These are phyloP conservation scores for Pleurotus djamor DNA, from an alignment of 768 basidiomycete species.

Conservation along the genomic window DNA sequence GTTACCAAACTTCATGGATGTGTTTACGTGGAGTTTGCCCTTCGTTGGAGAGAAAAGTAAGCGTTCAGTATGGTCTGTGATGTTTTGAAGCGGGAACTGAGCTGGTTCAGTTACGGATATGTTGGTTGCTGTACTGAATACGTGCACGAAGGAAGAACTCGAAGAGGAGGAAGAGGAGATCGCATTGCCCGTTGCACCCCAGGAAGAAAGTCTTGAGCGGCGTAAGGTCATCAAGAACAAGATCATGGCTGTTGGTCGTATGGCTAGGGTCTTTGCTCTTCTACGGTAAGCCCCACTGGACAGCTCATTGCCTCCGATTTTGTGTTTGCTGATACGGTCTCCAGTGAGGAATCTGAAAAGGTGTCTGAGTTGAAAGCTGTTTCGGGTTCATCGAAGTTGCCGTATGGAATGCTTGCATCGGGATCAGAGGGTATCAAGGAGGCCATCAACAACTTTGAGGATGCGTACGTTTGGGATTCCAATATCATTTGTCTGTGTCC, in stretches of 20 bases:
- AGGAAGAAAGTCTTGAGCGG: constrained; percentile 62
- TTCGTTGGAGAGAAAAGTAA: constrained; percentile 98
- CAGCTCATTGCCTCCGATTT: background rate
- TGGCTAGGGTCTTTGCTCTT: constrained; percentile 94
- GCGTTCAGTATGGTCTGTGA: constrained; percentile 17
- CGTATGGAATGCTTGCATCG: constrained; percentile 80
- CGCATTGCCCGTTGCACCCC: constrained; percentile 33
- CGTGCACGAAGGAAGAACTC: constrained; percentile 94
- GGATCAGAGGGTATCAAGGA: constrained; percentile 96
- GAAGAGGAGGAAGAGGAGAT: constrained; percentile 75
- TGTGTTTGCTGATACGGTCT: background rate
- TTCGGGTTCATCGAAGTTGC: constrained; percentile 72
- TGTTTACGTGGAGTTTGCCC: constrained; percentile 98
- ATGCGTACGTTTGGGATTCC: constrained; percentile 68
- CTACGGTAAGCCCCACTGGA: constrained; percentile 43
- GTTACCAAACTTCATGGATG: constrained; percentile 99
- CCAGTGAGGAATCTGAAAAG: constrained; percentile 95
- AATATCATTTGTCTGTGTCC: background rate
- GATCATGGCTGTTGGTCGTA: constrained; percentile 95
- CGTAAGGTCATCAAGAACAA: constrained; percentile 96
- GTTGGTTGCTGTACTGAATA: constrained; percentile 94
- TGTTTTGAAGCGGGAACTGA: background rate
- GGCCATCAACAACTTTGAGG: constrained; percentile 89
- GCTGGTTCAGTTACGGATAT: constrained; percentile 82
- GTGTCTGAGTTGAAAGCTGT: constrained; percentile 96